phyloP scores from a whole-genome alignment of 192 early-diverging fungal genomes.

The Backusella morwellensis region DNA sequence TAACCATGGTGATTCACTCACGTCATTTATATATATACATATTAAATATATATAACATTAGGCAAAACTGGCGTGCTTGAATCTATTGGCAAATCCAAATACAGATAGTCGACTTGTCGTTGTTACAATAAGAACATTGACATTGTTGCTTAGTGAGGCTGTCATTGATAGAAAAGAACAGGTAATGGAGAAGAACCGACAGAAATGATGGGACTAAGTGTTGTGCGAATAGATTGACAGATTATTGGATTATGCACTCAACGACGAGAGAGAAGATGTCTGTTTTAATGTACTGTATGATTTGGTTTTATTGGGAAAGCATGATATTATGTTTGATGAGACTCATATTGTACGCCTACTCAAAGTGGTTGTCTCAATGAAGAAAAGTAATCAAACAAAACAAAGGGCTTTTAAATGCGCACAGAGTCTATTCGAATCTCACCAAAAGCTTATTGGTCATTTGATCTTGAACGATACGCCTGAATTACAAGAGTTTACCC shows the following conservation, averaged over 20 bases:
- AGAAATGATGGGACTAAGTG: no score
- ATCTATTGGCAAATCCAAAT: constrained; percentile 33
- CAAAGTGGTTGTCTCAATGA: neutral
- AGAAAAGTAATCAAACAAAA: neutral
- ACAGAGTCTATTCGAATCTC: constrained; percentile 6
- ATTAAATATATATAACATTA: constrained; percentile 7
- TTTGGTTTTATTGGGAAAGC: constrained; percentile 16
- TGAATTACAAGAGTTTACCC: neutral
- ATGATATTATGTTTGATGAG: constrained; percentile 14
- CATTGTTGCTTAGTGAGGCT: constrained; percentile 36
- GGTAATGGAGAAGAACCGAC: neutral
- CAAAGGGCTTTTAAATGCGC: constrained; percentile 19
- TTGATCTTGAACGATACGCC: neutral
- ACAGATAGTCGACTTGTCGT: constrained; percentile 34
- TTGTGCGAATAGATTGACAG: constrained; percentile 12
- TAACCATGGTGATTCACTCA: neutral
- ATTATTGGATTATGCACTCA: constrained; percentile 17
- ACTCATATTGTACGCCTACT: constrained; percentile 13
- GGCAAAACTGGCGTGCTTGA: constrained; percentile 39
- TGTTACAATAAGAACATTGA: constrained; percentile 40
- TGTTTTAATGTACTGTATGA: constrained; percentile 15
- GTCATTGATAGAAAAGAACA: constrained; percentile 41
- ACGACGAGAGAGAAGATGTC: constrained; percentile 15
- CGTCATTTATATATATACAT: no score
- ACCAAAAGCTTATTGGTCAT: constrained; percentile 7